phyloP scores from a whole-genome alignment of 23 red algal species.

The Agarophyton chilense region DNA sequence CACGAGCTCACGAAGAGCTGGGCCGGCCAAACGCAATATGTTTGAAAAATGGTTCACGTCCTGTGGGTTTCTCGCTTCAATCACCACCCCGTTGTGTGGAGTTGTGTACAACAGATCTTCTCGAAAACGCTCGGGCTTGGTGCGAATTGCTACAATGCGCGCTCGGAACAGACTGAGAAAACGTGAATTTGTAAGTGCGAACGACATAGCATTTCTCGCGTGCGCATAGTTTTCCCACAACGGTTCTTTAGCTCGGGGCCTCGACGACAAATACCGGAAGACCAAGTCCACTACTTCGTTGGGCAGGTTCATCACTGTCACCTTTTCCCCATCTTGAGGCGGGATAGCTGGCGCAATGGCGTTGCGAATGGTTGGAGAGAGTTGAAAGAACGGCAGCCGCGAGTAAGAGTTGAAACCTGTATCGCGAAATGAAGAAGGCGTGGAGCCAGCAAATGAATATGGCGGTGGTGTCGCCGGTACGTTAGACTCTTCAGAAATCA shows the following conservation, averaged over 20 bases:
- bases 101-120: conserved; percentile 44
- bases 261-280: conserved; percentile 40
- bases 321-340: neutral
- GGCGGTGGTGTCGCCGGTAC: neutral
- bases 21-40: conserved; percentile 7
- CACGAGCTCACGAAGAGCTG: conserved; percentile 37
- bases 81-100: conserved; percentile 14
- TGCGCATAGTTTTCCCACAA: conserved; percentile 26
- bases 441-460: neutral
- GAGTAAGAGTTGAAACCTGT: neutral
- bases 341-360: conserved; percentile 7
- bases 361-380: conserved; percentile 19
- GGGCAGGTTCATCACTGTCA: conserved; percentile 35
- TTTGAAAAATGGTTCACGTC: conserved; percentile 18
- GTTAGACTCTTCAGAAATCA: neutral
- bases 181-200: conserved; percentile 20
- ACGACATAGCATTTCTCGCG: conserved; percentile 31
- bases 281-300: conserved; percentile 55
- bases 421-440: neutral
- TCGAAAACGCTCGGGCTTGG: conserved; percentile 35
- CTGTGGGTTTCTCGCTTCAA: conserved; percentile 31
- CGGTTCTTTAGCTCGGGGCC: conserved; percentile 25
- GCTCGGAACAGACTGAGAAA: conserved; percentile 25
- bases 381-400: conserved; percentile 21
- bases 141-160: conserved; percentile 30